Base-by-base conservation (phyloP, 2,329 filamentous ascomycete species). In the Seiridium cupressi region DNA sequence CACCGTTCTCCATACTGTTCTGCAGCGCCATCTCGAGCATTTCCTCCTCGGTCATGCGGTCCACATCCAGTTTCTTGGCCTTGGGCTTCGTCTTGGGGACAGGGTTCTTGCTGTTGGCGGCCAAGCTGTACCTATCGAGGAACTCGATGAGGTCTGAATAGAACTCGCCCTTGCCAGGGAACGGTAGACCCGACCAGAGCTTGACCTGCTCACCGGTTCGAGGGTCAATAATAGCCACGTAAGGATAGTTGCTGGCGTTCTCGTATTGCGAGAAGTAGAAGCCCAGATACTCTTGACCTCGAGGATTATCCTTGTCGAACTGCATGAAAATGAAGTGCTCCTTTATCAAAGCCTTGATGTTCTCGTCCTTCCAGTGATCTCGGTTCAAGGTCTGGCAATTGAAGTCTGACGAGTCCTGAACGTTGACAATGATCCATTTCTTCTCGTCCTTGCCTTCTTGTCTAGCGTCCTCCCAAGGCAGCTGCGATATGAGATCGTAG, bases 261-360 rank as follows among this genome's bases (percentile, higher is more conserved):
- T 96, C 92, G 66, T 90, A 86, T 58, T 87, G 84, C 72, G 80
- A 79, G 64, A 98, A 93, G 78, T 99, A 99, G 75, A 97, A 96
- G 59, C 91, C 91, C 62, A 96, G 81, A 74, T 96, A 99, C 65
- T 92, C 88, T 64, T 86, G 81, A 0, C 91, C 92, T 44, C 88
- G 84, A 0, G 87, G 84, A 66, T 96, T 93, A 64, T 92, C 88
- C 75, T 96, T 97, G 66, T 89, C 87, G 77, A 95, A 98, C 71
- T 99, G 95, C 68, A 99, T 79, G 75, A 99, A 99, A 66, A 99
- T 84, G 73, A 99, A 99, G 76, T 96, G 93, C 72, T 97, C 94
- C 68, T 85, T 85, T 36, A 99, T 82, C 1, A 96, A 86, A n/a
- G 91, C 87, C 68, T 85, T 86, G 60, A 99, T 87, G 2, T 88